Conservation (phyloP, 768 basidiomycete species). For the Gloeostereum incarnatum region DNA sequence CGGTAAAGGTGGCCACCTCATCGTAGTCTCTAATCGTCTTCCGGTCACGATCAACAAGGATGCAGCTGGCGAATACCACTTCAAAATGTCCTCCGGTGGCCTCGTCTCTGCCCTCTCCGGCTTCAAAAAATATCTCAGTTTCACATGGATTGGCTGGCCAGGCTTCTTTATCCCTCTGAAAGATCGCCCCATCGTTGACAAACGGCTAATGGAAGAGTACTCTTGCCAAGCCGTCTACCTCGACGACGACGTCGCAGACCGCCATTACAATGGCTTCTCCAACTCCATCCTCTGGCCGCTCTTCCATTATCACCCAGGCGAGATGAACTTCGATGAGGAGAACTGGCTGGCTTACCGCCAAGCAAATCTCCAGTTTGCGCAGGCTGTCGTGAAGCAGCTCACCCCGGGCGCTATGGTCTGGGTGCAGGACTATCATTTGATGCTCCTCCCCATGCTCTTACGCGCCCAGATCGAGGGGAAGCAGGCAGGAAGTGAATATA, state of each 20-base stretch:
- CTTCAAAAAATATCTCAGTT: slow-evolving; percentile 96
- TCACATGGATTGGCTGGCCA: slow-evolving; percentile 97
- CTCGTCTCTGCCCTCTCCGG: slow-evolving; percentile 95
- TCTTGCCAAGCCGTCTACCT: slow-evolving; percentile 97
- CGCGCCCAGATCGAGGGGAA: slow-evolving; percentile 78
- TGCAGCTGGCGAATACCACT: slow-evolving; percentile 87
- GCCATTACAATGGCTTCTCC: slow-evolving; percentile 97
- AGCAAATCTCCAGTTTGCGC: slow-evolving; percentile 92
- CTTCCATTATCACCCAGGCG: slow-evolving; percentile 99
- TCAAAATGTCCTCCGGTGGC: slow-evolving; percentile 98
- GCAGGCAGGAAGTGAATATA: slow-evolving; percentile 43
- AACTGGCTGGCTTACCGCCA: slow-evolving; percentile 98
- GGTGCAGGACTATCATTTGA: slow-evolving; percentile 98
- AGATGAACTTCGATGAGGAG: slow-evolving; percentile 99
- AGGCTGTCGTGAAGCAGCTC: slow-evolving; percentile 73
- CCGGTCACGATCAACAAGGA: slow-evolving; percentile 96
- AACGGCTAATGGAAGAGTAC: slow-evolving; percentile 89
- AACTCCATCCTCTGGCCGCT: slow-evolving; percentile 99
- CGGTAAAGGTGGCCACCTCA: slow-evolving; percentile 59
- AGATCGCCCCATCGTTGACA: slow-evolving; percentile 87
- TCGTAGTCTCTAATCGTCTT: slow-evolving; percentile 93
- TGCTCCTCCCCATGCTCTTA: slow-evolving; percentile 96
- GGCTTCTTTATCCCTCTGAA: slow-evolving; percentile 90
- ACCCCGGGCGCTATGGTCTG: slow-evolving; percentile 91
- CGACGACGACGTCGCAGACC: slow-evolving; percentile 96